A percentile compares a stretch with the other conserved stretches of the same genome.
phyloP scores from a whole-genome alignment of 2,329 filamentous ascomycete species.

The Cercospora citrullina region DNA sequence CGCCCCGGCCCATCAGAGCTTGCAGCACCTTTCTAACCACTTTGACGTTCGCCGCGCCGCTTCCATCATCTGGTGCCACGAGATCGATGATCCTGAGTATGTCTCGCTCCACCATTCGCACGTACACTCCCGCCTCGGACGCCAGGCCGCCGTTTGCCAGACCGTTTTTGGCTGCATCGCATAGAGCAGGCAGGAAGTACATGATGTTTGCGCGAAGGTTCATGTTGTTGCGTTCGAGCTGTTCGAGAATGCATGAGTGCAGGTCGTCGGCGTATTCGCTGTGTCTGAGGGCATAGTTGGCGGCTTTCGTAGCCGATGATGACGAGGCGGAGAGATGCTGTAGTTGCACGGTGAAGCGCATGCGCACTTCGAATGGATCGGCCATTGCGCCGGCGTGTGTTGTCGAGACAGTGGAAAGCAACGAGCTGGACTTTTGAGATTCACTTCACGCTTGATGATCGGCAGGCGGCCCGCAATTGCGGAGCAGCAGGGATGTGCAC shows the following conservation, averaged over 20 bases:
- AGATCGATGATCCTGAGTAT: slow-evolving; percentile 89
- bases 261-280: slow-evolving; percentile 94
- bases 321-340: slow-evolving; percentile 89
- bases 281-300: slow-evolving; percentile 91
- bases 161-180: slow-evolving; percentile 75
- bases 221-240: slow-evolving; percentile 90
- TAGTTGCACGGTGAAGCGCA: slow-evolving; percentile 90
- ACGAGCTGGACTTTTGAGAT: neutral
- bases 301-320: slow-evolving; percentile 85
- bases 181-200: slow-evolving; percentile 96
- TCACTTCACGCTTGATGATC: neutral
- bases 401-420: neutral
- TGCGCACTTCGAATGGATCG: slow-evolving; percentile 96
- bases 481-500: slow-evolving; percentile 1
- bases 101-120: slow-evolving; percentile 92
- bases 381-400: slow-evolving; percentile 50
- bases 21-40: slow-evolving; percentile 69
- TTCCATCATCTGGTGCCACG: slow-evolving; percentile 82
- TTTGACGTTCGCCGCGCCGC: slow-evolving; percentile 89
- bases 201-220: slow-evolving; percentile 98
- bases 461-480: neutral
- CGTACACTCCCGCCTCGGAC: slow-evolving; percentile 60
- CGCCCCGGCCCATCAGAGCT: slow-evolving; percentile 61
- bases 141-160: slow-evolving; percentile 56
- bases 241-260: slow-evolving; percentile 95